These are phyloP conservation scores for Penicillium canescens DNA, from an alignment of 495 filamentous ascomycete species.

Conservation along the genomic window DNA sequence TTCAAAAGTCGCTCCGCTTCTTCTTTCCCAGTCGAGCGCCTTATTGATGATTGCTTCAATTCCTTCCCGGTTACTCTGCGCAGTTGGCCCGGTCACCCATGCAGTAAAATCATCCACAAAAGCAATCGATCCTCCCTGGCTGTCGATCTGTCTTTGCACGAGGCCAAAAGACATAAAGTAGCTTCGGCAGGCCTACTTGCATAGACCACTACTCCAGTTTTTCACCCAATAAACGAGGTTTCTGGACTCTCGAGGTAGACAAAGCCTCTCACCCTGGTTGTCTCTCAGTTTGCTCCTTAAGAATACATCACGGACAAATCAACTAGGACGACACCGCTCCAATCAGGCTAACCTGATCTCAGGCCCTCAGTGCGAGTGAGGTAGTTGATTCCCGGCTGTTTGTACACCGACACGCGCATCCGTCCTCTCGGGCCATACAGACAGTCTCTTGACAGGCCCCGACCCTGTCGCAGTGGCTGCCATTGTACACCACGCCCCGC, in stretches of 20 bases:
- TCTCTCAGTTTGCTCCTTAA: no score
- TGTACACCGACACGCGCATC: conserved; percentile 13
- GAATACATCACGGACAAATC: no score
- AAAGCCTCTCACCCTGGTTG: no score
- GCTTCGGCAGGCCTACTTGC: no score
- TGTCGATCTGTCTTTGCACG: conserved; percentile 18
- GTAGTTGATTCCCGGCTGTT: background rate
- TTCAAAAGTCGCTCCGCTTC: conserved; percentile 27
- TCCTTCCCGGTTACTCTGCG: conserved; percentile 16
- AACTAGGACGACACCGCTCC: no score
- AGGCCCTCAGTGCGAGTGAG: no score
- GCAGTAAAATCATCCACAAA: no score
- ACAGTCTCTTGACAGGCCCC: conserved; percentile 13
- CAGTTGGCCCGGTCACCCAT: conserved; percentile 14
- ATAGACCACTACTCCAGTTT: no score
- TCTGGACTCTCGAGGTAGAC: no score
- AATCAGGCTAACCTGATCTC: no score
- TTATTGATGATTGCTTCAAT: conserved; percentile 20
- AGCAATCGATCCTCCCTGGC: conserved; percentile 11
- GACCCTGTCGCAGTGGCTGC: conserved; percentile 12
- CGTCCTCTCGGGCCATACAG: conserved; percentile 15
- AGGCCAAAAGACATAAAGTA: conserved; percentile 19
- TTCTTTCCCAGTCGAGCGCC: conserved; percentile 26
- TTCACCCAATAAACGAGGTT: no score
- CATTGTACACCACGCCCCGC: conserved; percentile 10